Evolutionary conservation across 257 asterid species (phyloP).

Genomic region (Ligustrum vulgare): DNA sequence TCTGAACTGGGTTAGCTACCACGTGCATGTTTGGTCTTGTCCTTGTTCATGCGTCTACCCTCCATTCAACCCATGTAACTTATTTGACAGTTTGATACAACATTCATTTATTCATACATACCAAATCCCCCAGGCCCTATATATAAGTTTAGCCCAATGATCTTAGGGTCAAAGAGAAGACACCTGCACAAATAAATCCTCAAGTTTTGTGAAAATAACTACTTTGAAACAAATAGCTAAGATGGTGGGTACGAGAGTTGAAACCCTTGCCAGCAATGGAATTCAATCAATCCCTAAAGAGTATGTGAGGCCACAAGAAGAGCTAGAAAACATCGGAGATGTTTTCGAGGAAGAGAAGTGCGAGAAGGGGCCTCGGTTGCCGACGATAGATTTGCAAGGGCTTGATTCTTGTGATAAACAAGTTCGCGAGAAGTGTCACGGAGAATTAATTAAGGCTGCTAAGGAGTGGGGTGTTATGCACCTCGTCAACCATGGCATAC

Average conservation of each 20-base stretch:
- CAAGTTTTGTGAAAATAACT: background rate
- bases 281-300: slow-evolving; percentile 66
- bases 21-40: background rate
- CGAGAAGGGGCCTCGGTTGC: slow-evolving; percentile 59
- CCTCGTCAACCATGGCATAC: slow-evolving; percentile 71
- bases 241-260: slow-evolving; percentile 43
- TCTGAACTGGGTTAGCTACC: background rate
- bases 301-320: slow-evolving; percentile 69
- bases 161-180: background rate
- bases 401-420: slow-evolving; percentile 46
- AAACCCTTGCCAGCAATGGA: slow-evolving; percentile 61
- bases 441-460: slow-evolving; percentile 67
- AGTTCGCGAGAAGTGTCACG: slow-evolving; percentile 39
- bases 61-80: background rate
- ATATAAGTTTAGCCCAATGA: background rate
- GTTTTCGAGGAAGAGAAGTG: slow-evolving; percentile 59
- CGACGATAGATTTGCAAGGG: slow-evolving; percentile 48
- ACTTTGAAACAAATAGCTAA: slow-evolving; percentile 17
- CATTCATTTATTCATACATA: background rate
- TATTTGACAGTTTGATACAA: background rate
- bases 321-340: slow-evolving; percentile 56
- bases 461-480: slow-evolving; percentile 96
- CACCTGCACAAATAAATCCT: background rate
- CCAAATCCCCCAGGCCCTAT: background rate
- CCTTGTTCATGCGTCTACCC: background rate